A percentile compares a stretch with the other conserved stretches of the same genome.
Evolutionary conservation across 1,139 yeast species (phyloP).

Genomic region (Suhomyces chickasaworum): DNA sequence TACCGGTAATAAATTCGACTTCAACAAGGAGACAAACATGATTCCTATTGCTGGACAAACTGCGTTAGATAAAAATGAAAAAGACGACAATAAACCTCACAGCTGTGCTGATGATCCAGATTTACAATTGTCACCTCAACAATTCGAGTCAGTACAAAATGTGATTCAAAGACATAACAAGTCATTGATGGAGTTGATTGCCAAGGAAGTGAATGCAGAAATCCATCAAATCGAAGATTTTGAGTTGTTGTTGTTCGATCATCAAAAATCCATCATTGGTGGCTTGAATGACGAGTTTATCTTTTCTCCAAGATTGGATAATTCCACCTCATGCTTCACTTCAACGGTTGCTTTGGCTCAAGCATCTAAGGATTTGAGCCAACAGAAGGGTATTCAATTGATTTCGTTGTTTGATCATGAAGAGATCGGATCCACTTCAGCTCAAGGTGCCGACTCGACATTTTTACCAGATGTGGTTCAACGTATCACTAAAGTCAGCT

Average conservation of each 20-base stretch:
- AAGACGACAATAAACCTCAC: constrained; percentile 25
- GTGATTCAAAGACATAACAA: constrained; percentile 76
- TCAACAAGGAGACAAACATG: constrained; percentile 85
- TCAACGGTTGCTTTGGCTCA: constrained; percentile 72
- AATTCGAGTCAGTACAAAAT: constrained; percentile 65
- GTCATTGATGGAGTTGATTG: constrained; percentile 67
- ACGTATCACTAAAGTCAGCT: constrained; percentile 56
- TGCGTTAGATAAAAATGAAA: constrained; percentile 35
- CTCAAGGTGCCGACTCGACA: constrained; percentile 96
- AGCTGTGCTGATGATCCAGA: constrained; percentile 50
- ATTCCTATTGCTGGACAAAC: constrained; percentile 84
- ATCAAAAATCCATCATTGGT: constrained; percentile 80
- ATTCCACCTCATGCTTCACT: constrained; percentile 82
- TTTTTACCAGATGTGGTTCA: constrained; percentile 77
- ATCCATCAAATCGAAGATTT: constrained; percentile 74
- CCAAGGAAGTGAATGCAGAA: constrained; percentile 58
- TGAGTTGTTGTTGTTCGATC: constrained; percentile 84
- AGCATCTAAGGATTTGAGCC: constrained; percentile 43
- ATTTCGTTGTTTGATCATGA: constrained; percentile 91
- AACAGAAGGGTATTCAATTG: constrained; percentile 63
- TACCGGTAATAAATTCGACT: constrained; percentile 77
- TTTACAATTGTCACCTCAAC: constrained; percentile 48
- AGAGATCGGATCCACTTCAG: constrained; percentile 89
- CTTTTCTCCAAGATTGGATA: constrained; percentile 92
- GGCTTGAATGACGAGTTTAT: constrained; percentile 90